Evolutionary conservation across 768 basidiomycete species (phyloP).

Genomic region (Leccinum uliginosum): DNA sequence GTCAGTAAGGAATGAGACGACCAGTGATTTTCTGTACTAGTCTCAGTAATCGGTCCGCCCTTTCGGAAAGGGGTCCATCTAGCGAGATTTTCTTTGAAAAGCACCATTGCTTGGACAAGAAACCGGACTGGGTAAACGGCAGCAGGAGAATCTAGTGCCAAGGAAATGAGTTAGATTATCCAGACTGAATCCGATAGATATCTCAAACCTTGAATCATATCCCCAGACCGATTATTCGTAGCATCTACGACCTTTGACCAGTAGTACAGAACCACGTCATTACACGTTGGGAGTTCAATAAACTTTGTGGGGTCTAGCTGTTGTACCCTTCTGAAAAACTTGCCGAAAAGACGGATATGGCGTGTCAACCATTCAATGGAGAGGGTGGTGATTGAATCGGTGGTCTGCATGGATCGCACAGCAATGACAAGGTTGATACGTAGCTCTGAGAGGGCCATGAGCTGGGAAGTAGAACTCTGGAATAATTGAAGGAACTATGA

Average conservation of each 20-base stretch:
- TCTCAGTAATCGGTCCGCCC: conserved; percentile 55
- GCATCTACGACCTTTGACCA: conserved; percentile 78
- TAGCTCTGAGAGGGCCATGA: conserved; percentile 51
- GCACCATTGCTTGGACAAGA: conserved; percentile 78
- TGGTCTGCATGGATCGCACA: conserved; percentile 32
- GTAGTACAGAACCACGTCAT: conserved; percentile 70
- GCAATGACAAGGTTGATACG: conserved; percentile 51
- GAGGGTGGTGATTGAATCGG: conserved; percentile 36
- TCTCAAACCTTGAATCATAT: conserved; percentile 53
- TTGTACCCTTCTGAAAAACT: conserved; percentile 74
- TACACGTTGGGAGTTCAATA: conserved; percentile 56
- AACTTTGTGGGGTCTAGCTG: conserved; percentile 58
- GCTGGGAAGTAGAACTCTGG: conserved; percentile 50
- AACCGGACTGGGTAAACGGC: conserved; percentile 75
- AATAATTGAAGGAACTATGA: conserved; percentile 60
- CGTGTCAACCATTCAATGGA: conserved; percentile 58
- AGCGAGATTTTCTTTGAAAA: conserved; percentile 78
- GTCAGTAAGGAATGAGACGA: conserved; percentile 8
- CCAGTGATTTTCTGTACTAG: conserved; percentile 38
- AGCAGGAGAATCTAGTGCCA: conserved; percentile 48
- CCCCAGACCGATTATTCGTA: conserved; percentile 44
- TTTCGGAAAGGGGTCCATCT: conserved; percentile 70
- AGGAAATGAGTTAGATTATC: background rate
- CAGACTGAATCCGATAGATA: background rate
- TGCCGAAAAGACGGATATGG: conserved; percentile 70